phyloP scores from a whole-genome alignment of 306 rosid species.

The Gillenia trifoliata region DNA sequence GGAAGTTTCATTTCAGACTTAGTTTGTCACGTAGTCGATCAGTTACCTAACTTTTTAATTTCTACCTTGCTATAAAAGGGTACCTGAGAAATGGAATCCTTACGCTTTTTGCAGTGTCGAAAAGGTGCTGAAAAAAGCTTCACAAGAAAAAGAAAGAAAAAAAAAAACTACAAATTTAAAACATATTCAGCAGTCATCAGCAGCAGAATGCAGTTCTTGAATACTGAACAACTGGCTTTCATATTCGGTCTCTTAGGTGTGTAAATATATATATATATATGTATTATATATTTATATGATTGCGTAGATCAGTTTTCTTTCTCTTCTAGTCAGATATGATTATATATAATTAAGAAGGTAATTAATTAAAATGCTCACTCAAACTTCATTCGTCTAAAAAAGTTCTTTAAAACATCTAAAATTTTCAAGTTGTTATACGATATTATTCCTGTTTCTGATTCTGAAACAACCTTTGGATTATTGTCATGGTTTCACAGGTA shows the following conservation, averaged over 20 bases:
- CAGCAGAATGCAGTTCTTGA: constrained; percentile 17
- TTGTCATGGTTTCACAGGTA: constrained; percentile 29
- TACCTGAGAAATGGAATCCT: neutral
- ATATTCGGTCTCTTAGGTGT: constrained; percentile 60
- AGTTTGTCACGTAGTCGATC: neutral
- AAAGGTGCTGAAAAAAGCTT: neutral
- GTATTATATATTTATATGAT: neutral
- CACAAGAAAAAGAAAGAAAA: neutral
- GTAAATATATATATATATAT: neutral
- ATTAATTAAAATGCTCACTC: neutral
- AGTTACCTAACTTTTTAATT: neutral
- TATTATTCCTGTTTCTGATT: neutral
- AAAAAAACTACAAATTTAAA: neutral
- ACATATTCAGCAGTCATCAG: neutral
- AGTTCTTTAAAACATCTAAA: neutral
- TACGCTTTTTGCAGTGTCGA: neutral
- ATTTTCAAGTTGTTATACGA: neutral
- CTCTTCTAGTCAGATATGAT: neutral
- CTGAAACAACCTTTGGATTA: neutral
- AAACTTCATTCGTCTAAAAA: neutral
- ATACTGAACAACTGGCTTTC: constrained; percentile 40
- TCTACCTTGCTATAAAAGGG: neutral
- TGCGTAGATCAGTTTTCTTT: neutral
- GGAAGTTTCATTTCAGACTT: neutral
- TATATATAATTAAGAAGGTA: neutral